phyloP scores from a whole-genome alignment of 495 filamentous ascomycete genomes.

The Friedmanniomyces simplex region DNA sequence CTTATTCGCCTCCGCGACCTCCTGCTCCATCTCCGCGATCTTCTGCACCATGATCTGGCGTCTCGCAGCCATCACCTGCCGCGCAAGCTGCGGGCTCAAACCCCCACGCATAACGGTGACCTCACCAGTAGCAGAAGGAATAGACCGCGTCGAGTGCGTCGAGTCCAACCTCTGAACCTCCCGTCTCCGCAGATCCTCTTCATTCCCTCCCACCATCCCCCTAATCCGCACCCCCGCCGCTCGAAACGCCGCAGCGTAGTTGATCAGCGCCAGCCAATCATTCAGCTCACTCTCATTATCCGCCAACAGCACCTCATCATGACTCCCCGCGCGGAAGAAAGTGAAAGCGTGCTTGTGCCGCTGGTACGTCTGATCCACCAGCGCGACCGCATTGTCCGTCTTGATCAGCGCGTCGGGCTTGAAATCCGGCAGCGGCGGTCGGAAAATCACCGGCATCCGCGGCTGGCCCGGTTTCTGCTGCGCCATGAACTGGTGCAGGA shows the following conservation, averaged over 20 bases:
- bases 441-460: conserved; percentile 69
- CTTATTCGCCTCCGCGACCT: conserved; percentile 57
- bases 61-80: conserved; percentile 71
- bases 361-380: conserved; percentile 77
- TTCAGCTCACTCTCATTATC: conserved; percentile 86
- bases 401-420: conserved; percentile 89
- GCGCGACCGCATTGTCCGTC: conserved; percentile 79
- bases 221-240: conserved; percentile 86
- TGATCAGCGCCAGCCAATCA: conserved; percentile 93
- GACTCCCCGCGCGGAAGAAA: conserved; percentile 75
- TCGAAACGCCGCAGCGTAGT: conserved; percentile 89
- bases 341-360: conserved; percentile 95
- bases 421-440: conserved; percentile 78
- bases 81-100: conserved; percentile 69
- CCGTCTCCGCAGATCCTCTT: conserved; percentile 71
- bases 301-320: conserved; percentile 86
- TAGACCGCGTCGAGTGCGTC: conserved; percentile 41
- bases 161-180: conserved; percentile 61
- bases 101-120: conserved; percentile 54
- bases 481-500: conserved; percentile 75
- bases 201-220: conserved; percentile 71
- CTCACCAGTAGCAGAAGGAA: conserved; percentile 59
- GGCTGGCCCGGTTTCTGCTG: conserved; percentile 61
- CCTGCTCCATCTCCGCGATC: conserved; percentile 75
- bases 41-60: conserved; percentile 71